Conservation (phyloP, 805 yeast species). For the Candida easanensis region DNA sequence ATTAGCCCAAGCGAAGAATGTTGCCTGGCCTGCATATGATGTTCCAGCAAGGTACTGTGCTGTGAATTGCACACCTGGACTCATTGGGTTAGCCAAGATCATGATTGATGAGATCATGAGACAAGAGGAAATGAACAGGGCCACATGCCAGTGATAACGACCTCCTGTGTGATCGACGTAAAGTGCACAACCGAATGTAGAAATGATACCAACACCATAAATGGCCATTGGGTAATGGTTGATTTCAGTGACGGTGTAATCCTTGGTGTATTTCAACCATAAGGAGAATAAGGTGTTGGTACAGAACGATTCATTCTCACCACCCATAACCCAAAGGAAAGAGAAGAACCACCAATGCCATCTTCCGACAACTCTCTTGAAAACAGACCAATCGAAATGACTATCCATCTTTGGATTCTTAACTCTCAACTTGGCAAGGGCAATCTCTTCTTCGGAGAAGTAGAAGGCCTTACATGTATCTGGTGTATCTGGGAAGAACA, state of each 20-base stretch:
- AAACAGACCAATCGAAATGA: conserved; percentile 32
- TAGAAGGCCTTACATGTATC: conserved; percentile 40
- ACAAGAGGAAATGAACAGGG: conserved; percentile 39
- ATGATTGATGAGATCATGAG: conserved; percentile 46
- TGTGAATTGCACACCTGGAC: conserved; percentile 39
- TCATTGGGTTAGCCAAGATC: conserved; percentile 41
- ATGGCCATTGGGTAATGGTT: conserved; percentile 57
- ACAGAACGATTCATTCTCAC: conserved; percentile 47
- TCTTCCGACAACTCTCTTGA: conserved; percentile 44
- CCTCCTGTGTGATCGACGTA: conserved; percentile 42
- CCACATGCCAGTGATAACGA: conserved; percentile 51
- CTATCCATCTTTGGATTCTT: conserved; percentile 36
- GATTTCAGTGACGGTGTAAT: conserved; percentile 41
- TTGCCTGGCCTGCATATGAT: conserved; percentile 58
- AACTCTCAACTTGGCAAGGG: conserved; percentile 41
- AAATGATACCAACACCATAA: conserved; percentile 47
- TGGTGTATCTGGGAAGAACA: conserved; percentile 60
- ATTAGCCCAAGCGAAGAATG: conserved; percentile 64
- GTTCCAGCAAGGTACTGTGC: conserved; percentile 56
- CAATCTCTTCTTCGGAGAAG: conserved; percentile 40
- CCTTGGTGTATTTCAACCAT: conserved; percentile 37
- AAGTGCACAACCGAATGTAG: conserved; percentile 42
- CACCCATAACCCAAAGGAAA: conserved; percentile 50
- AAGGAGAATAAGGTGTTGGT: conserved; percentile 47
- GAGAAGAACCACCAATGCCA: conserved; percentile 61